These are phyloP conservation scores for Alternaria viburni DNA, from an alignment of 2,329 filamentous ascomycete genomes.

Conservation along the genomic window DNA sequence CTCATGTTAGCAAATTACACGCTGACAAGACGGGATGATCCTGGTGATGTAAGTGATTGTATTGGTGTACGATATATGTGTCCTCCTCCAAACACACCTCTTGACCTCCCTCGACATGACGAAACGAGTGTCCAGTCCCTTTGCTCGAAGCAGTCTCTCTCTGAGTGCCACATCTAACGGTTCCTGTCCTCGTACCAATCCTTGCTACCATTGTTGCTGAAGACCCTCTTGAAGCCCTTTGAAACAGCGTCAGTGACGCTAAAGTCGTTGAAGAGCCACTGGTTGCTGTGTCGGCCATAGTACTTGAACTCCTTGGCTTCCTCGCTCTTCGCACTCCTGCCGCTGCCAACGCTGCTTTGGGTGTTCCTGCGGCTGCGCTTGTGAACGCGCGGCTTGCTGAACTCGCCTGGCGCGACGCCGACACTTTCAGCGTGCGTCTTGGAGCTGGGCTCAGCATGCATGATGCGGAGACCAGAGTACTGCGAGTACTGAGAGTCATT, in stretches of 20 bases:
- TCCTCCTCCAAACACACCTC: background rate
- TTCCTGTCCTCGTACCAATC: conserved; percentile 22
- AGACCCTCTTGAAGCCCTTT: conserved; percentile 39
- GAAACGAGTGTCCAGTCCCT: background rate
- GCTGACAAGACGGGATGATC: background rate
- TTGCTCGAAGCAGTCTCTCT: background rate
- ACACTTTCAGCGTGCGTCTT: conserved; percentile 22
- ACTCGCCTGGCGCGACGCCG: conserved; percentile 31
- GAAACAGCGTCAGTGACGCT: conserved; percentile 42
- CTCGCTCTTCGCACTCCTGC: conserved; percentile 17
- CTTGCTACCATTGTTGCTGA: conserved; percentile 22
- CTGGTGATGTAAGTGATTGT: background rate
- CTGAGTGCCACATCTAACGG: background rate
- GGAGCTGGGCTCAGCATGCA: conserved; percentile 18
- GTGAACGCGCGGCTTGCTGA: conserved; percentile 35
- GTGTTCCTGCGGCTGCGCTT: conserved; percentile 26
- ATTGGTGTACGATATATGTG: background rate
- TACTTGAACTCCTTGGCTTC: conserved; percentile 38
- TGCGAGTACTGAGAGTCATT: conserved; percentile 16
- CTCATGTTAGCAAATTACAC: background rate
- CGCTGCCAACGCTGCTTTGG: conserved; percentile 10
- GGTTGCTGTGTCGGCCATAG: conserved; percentile 46
- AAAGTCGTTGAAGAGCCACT: conserved; percentile 49
- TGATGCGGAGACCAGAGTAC: conserved; percentile 13
- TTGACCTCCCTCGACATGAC: background rate